These are phyloP conservation scores for Gossypium herbaceum DNA, from an alignment of 345 rosid species.

Conservation along the genomic window DNA sequence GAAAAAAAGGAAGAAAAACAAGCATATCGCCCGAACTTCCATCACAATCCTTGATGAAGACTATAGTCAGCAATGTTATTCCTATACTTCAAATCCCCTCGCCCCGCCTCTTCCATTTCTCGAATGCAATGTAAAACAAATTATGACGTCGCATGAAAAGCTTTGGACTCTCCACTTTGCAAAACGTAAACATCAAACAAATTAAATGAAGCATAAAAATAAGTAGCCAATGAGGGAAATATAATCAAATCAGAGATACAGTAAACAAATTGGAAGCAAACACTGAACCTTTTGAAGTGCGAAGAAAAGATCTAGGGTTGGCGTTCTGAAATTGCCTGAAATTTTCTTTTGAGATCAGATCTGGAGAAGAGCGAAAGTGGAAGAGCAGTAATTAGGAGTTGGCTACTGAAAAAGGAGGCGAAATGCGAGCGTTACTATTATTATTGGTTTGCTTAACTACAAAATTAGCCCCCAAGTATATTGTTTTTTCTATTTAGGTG, in stretches of 20 bases:
- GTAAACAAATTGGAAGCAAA: background rate
- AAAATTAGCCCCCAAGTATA: too few species aligned
- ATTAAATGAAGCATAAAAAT: background rate
- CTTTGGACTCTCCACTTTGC: background rate
- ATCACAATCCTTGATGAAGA: background rate
- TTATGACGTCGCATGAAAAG: background rate
- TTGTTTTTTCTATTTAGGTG: too few species aligned
- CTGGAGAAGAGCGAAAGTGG: background rate
- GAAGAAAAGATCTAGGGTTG: constrained; percentile 2
- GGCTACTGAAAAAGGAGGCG: background rate
- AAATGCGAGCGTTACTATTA: background rate
- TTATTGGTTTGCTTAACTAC: too few species aligned
- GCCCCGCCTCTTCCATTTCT: background rate
- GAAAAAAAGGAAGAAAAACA: background rate
- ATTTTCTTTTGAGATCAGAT: constrained; percentile 1
- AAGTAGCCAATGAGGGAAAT: background rate
- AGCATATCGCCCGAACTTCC: background rate
- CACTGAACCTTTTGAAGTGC: background rate
- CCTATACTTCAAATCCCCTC: background rate
- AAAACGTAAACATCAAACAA: background rate
- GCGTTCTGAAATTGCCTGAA: background rate
- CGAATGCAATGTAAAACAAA: background rate
- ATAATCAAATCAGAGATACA: background rate
- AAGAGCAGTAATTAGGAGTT: background rate
- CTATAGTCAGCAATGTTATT: background rate